Conservation (phyloP, 2,329 filamentous ascomycete genomes). For the Fusarium graminum region DNA sequence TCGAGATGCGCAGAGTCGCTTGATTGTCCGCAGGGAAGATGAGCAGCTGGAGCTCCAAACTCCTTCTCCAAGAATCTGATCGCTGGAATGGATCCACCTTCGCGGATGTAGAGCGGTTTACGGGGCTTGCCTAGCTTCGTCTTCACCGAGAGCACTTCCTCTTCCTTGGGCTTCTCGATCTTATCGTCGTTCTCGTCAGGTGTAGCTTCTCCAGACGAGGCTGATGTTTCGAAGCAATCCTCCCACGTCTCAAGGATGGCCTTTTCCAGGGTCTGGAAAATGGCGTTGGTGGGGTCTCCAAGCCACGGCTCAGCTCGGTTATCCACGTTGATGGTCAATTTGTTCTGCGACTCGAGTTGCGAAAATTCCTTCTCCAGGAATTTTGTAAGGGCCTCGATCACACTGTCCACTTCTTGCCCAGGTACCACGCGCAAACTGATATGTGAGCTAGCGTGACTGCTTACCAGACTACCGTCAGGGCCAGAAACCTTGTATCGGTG, state of each 20-base stretch:
- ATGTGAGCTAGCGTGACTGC: conserved; percentile 86
- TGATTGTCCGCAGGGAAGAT: conserved; percentile 93
- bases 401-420: conserved; percentile 86
- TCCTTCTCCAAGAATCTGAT: conserved; percentile 96
- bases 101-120: conserved; percentile 91
- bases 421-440: conserved; percentile 93
- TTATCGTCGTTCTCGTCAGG: conserved; percentile 5
- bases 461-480: conserved; percentile 91
- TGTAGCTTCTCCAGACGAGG: conserved; percentile 30
- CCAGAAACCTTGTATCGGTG: conserved; percentile 94
- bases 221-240: conserved; percentile 58
- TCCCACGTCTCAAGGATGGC: conserved; percentile 90
- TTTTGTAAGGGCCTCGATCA: conserved; percentile 74
- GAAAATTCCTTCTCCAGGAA: conserved; percentile 81
- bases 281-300: conserved; percentile 88
- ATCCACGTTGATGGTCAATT: conserved; percentile 84
- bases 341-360: conserved; percentile 82
- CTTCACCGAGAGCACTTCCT: conserved; percentile 41
- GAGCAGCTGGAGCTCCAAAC: conserved; percentile 89
- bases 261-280: conserved; percentile 88
- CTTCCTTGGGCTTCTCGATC: conserved; percentile 37
- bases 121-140: conserved; percentile 53
- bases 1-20: conserved; percentile 95
- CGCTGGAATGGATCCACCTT: conserved; percentile 94
- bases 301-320: conserved; percentile 97